Percentiles rank a stretch among this genome's conserved stretches.
These are phyloP conservation scores for Licmophora abbreviata DNA, from an alignment of 108 stramenopile species.

Conservation along the genomic window DNA sequence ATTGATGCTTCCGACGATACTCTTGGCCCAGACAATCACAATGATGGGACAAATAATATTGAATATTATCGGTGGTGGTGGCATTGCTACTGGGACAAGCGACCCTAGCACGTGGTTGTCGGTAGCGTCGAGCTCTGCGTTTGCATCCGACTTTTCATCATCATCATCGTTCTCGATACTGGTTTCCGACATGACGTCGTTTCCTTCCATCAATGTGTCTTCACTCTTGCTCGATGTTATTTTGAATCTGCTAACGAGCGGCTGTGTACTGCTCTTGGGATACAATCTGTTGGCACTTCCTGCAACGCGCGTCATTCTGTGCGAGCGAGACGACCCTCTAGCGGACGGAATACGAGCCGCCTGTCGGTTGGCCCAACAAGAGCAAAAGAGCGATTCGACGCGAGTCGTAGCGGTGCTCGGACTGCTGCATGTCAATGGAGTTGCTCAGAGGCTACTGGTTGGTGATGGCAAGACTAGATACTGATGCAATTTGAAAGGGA, in stretches of 20 bases:
- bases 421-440: slow-evolving; percentile 39
- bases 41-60: slow-evolving; percentile 1
- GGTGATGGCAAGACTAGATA: neutral
- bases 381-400: slow-evolving; percentile 4
- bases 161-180: neutral
- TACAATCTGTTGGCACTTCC: slow-evolving; percentile 21
- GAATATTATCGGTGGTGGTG: neutral
- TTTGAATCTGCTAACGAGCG: slow-evolving; percentile 5
- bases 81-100: no score
- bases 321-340: slow-evolving; percentile 30
- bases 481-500: neutral
- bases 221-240: neutral
- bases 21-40: slow-evolving; percentile 1
- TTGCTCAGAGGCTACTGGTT: slow-evolving; percentile 20
- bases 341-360: slow-evolving; percentile 23
- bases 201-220: neutral
- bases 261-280: slow-evolving; percentile 1
- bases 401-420: slow-evolving; percentile 40
- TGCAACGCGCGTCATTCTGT: slow-evolving; percentile 18
- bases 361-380: slow-evolving; percentile 12
- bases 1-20: slow-evolving; percentile 16
- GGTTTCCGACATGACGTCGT: neutral
- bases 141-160: neutral
- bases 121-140: neutral
- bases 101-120: no score